Percentiles rank a stretch among this genome's conserved stretches.
phyloP scores from a whole-genome alignment of 306 rosid species.

The Vigna unguiculata region DNA sequence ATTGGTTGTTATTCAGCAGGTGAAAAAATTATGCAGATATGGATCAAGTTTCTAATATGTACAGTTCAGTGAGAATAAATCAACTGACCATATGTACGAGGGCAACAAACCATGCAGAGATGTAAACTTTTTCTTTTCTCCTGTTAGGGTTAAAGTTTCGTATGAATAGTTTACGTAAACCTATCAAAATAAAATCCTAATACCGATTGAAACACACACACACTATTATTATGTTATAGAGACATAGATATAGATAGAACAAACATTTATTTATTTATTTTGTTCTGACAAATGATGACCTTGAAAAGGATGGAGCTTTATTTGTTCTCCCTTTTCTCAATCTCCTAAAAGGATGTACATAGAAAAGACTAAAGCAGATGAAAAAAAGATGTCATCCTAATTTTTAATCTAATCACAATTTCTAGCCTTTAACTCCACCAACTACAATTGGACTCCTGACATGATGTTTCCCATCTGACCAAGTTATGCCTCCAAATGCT shows the following conservation, averaged over 20 bases:
- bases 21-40: neutral
- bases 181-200: too few relatives aligned
- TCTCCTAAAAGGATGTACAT: constrained; percentile 7
- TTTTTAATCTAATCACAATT: neutral
- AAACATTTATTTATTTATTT: constrained; percentile 1
- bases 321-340: constrained; percentile 20
- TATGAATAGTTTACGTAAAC: too few relatives aligned
- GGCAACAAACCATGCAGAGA: neutral
- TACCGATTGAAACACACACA: too few relatives aligned
- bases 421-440: constrained; percentile 40
- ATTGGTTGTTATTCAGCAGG: neutral
- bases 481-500: constrained; percentile 58
- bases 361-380: neutral
- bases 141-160: too few relatives aligned
- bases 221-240: neutral
- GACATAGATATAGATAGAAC: neutral
- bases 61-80: neutral
- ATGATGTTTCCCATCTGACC: constrained; percentile 69
- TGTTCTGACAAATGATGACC: neutral
- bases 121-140: too few relatives aligned
- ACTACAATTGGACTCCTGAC: constrained; percentile 69
- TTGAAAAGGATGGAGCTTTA: neutral
- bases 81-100: too few relatives aligned
- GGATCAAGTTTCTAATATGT: too few relatives aligned
- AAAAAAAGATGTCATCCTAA: constrained; percentile 12